Base-by-base conservation (phyloP, 192 early-diverging fungal genomes). In the Backusella westeae region DNA sequence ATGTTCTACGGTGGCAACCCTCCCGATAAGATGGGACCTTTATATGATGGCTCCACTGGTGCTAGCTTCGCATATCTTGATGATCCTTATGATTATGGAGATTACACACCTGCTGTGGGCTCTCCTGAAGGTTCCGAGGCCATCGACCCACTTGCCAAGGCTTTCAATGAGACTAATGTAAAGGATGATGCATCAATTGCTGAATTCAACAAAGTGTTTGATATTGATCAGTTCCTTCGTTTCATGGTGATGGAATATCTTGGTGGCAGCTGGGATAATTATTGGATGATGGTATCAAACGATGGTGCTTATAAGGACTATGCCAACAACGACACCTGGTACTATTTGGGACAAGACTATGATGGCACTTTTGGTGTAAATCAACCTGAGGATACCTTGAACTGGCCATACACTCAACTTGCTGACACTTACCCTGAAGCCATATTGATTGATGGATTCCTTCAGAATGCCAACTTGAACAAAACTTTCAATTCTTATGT, bases 241-340 rank as follows among this genome's bases (percentile, higher is more conserved):
- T 84, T 79, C 71, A 87, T 87, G 83, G 83, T 87, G 12, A 73
- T 87, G 41, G 85, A 87, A 76, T 87, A 84, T 68, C 59, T 87
- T 10, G 79, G 80, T 63, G 83, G 83, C 15, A 66, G 77, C 72
- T 87, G 85, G 85, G 85, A 87, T 65, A 83, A 75, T 32, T 87
- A 87, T 76, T 87, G 85, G 85, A 74, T 76, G 73, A 17, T 42
- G 36, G 81, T 84, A 56, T 81, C 78, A 34, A 87, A 87, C 70
- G 74, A 78, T 67, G 85, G 85, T 67, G 80, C 82, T 46, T 87
- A 83, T 59, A 73, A 75, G n/a, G 83, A 84, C 34, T 71, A 71
- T 74, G 53, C 74, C 15, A 69, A 70, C 21, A 72, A 77, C 39
- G 75, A 83, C 36, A 77, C 32, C 21, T 82, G 81, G 79, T 84